Conservation (phyloP, 331 rosid genomes). For the Quercus phellos region DNA sequence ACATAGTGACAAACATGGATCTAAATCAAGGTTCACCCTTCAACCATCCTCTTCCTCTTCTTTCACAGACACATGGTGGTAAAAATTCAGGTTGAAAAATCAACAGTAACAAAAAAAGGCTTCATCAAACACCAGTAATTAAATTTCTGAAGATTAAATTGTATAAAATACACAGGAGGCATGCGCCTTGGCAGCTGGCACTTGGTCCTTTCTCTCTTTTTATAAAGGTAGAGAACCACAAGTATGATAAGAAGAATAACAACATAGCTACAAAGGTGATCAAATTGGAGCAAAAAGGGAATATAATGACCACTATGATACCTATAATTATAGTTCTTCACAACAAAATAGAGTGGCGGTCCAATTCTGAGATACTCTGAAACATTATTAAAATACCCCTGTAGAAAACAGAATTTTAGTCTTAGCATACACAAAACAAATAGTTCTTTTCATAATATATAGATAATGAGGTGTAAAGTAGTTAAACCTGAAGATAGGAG, state of each 20-base stretch:
- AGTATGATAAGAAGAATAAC: background rate
- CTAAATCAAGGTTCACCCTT: background rate
- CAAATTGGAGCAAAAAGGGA: conserved; percentile 4
- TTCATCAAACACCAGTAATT: background rate
- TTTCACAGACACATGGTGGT: background rate
- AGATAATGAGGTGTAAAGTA: conserved; percentile 15
- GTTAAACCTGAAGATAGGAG: conserved; percentile 88
- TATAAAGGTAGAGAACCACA: background rate
- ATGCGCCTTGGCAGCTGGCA: background rate
- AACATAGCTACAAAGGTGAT: background rate
- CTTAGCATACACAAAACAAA: conserved; percentile 15
- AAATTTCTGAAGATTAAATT: background rate
- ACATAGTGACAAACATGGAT: background rate
- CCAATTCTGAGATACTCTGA: conserved; percentile 92
- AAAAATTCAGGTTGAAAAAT: background rate
- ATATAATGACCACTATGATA: conserved; percentile 21
- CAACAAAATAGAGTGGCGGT: conserved; percentile 91
- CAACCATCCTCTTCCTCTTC: background rate
- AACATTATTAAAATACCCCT: conserved; percentile 89
- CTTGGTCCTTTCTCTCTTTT: background rate
- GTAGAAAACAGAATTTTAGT: conserved; percentile 30
- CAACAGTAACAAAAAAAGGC: background rate
- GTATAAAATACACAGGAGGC: background rate
- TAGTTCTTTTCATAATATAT: background rate
- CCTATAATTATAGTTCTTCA: conserved; percentile 95